phyloP scores from a whole-genome alignment of 495 filamentous ascomycete genomes.

The Penicillium soppii region DNA sequence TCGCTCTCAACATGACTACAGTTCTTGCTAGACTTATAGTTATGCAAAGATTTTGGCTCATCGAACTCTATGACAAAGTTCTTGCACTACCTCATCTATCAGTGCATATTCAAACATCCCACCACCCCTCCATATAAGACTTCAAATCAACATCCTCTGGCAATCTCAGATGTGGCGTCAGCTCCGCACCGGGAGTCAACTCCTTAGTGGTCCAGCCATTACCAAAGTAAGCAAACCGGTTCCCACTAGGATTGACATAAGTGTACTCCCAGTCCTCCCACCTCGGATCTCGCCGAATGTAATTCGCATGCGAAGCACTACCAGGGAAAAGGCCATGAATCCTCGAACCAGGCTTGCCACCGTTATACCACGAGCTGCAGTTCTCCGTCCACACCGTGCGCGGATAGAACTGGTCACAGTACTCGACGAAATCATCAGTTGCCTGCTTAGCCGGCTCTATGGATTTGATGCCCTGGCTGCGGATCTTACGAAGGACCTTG shows the following conservation, averaged over 20 bases:
- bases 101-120: slow-evolving; percentile 37
- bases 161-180: slow-evolving; percentile 50
- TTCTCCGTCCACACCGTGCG: slow-evolving; percentile 58
- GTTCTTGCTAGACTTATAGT: too few relatives aligned
- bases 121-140: slow-evolving; percentile 52
- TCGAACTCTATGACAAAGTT: too few relatives aligned
- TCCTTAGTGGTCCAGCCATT: slow-evolving; percentile 55
- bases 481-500: slow-evolving; percentile 62
- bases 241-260: slow-evolving; percentile 46
- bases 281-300: slow-evolving; percentile 56
- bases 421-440: slow-evolving; percentile 61
- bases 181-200: slow-evolving; percentile 30
- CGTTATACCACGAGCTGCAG: slow-evolving; percentile 72
- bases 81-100: too few relatives aligned
- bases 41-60: too few relatives aligned
- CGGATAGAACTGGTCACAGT: slow-evolving; percentile 60
- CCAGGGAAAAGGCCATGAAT: slow-evolving; percentile 69
- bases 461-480: slow-evolving; percentile 61
- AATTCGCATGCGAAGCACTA: slow-evolving; percentile 56
- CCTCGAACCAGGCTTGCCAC: slow-evolving; percentile 52
- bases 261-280: slow-evolving; percentile 75
- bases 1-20: too few relatives aligned
- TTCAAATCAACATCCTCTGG: slow-evolving; percentile 47
- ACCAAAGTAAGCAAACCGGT: slow-evolving; percentile 59
- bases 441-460: slow-evolving; percentile 53